Evolutionary conservation across 305 asterid genomes (phyloP).

Genomic region (Solanum hybrid): DNA sequence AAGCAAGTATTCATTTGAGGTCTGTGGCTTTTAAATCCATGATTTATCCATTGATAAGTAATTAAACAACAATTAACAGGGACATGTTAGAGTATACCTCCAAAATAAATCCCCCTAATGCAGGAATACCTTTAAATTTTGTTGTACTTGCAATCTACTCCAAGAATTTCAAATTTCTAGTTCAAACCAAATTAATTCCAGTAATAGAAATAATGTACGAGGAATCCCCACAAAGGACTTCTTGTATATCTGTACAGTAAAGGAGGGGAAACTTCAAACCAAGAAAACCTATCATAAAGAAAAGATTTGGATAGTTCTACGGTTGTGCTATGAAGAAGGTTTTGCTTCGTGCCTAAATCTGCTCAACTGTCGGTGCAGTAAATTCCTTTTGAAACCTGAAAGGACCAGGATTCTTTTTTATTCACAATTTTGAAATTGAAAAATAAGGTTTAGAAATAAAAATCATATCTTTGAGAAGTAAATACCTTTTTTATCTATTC

Average conservation of each 20-base stretch:
- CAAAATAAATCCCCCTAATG: neutral
- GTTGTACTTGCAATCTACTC: neutral
- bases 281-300: too few relatives aligned
- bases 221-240: neutral
- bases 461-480: neutral
- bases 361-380: too few relatives aligned
- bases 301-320: too few relatives aligned
- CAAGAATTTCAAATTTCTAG: neutral
- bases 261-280: neutral
- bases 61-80: neutral
- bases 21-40: neutral
- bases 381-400: too few relatives aligned
- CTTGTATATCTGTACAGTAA: neutral
- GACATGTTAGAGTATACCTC: neutral
- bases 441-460: neutral
- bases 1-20: neutral
- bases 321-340: too few relatives aligned
- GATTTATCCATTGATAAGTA: neutral
- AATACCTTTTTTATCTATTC: too few relatives aligned
- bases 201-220: neutral
- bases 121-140: too few relatives aligned
- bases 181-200: neutral
- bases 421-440: too few relatives aligned
- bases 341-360: too few relatives aligned
- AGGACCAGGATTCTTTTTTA: too few relatives aligned